phyloP scores from a whole-genome alignment of 805 yeast species.

The Candida ovalis region DNA sequence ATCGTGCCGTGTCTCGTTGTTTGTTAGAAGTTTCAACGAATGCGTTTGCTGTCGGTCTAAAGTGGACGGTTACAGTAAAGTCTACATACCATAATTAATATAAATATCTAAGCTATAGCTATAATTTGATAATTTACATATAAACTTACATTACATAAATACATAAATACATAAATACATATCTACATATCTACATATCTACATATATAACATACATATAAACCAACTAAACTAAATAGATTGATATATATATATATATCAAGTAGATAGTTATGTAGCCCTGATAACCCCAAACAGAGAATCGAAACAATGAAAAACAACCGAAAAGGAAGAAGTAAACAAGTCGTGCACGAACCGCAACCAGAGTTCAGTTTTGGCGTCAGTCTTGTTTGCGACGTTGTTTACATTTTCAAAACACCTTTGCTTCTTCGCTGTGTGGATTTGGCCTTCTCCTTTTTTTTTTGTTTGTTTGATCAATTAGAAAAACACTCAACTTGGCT shows the following conservation, averaged over 20 bases:
- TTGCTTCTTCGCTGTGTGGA: neutral
- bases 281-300: conserved; percentile 2
- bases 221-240: neutral
- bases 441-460: neutral
- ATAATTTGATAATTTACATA: conserved; percentile 1
- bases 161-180: neutral
- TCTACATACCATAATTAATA: conserved; percentile 47
- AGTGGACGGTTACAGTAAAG: conserved; percentile 63
- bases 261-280: conserved; percentile 10
- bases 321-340: conserved; percentile 2
- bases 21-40: conserved; percentile 64
- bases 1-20: conserved; percentile 69
- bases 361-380: conserved; percentile 14
- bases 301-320: too few species aligned
- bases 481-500: too few species aligned
- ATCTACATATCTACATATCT: neutral
- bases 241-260: neutral
- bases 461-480: too few species aligned
- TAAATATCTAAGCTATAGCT: neutral
- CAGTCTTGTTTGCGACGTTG: conserved; percentile 11
- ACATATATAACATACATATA: too few species aligned
- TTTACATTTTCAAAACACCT: conserved; percentile 17
- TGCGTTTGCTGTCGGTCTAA: conserved; percentile 83
- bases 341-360: conserved; percentile 14
- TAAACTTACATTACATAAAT: neutral